Percentiles rank a stretch among this genome's conserved stretches.
These are phyloP conservation scores for Inga leiocalycina DNA, from an alignment of 306 rosid genomes.

Conservation along the genomic window DNA sequence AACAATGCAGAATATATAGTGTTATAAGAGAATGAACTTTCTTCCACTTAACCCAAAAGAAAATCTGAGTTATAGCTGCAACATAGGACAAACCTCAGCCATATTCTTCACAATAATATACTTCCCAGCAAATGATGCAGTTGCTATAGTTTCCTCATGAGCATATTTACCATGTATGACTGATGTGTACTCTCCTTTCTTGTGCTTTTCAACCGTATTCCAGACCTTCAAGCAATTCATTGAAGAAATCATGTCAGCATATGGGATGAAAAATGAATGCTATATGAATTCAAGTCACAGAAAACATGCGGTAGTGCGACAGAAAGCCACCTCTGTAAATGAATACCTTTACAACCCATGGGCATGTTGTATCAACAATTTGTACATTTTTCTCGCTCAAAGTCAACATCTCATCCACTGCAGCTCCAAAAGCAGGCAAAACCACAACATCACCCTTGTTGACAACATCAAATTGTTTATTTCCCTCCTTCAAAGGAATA, in stretches of 20 bases:
- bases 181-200: slow-evolving; percentile 88
- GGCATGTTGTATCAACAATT: slow-evolving; percentile 96
- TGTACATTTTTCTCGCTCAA: slow-evolving; percentile 82
- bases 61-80: slow-evolving; percentile 29
- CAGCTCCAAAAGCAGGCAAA: slow-evolving; percentile 99
- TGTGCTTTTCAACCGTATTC: slow-evolving; percentile 92
- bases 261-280: slow-evolving; percentile 8
- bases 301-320: neutral
- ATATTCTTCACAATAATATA: slow-evolving; percentile 84
- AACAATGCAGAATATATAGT: neutral
- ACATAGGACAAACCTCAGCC: slow-evolving; percentile 69
- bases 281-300: slow-evolving; percentile 2
- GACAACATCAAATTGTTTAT: slow-evolving; percentile 83
- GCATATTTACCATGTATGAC: slow-evolving; percentile 90
- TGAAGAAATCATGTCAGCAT: slow-evolving; percentile 36
- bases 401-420: slow-evolving; percentile 90
- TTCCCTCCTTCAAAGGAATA: slow-evolving; percentile 68
- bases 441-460: slow-evolving; percentile 86
- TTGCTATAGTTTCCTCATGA: slow-evolving; percentile 95
- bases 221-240: slow-evolving; percentile 69
- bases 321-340: slow-evolving; percentile 15
- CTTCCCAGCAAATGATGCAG: slow-evolving; percentile 94
- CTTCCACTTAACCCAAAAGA: neutral
- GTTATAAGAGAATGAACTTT: neutral
- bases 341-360: slow-evolving; percentile 95